Evolutionary conservation across 225 moss, liverwort and hornwort species (phyloP).

Genomic region (Straminergon stramineum): DNA sequence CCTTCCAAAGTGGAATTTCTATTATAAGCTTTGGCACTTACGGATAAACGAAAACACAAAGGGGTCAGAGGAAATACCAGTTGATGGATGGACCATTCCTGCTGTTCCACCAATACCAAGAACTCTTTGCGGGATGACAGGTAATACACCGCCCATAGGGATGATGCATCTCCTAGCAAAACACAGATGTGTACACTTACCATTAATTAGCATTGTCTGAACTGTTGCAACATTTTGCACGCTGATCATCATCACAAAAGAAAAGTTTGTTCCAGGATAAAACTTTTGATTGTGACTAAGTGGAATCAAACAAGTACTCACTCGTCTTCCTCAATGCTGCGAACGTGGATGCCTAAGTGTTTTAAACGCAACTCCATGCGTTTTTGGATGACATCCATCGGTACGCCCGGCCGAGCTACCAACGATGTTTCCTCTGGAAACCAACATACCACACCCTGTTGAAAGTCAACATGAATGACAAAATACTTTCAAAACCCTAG

Average conservation of each 20-base stretch:
- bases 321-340: slow-evolving; percentile 99
- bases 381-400: slow-evolving; percentile 84
- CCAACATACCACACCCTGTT: slow-evolving; percentile 22
- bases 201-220: neutral
- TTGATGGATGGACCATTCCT: slow-evolving; percentile 99
- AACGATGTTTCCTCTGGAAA: slow-evolving; percentile 92
- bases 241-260: neutral
- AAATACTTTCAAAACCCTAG: neutral
- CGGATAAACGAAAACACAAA: neutral
- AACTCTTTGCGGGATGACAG: slow-evolving; percentile 92
- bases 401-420: slow-evolving; percentile 91
- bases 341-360: slow-evolving; percentile 81
- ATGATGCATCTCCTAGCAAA: slow-evolving; percentile 74
- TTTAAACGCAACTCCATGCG: slow-evolving; percentile 92
- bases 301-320: slow-evolving; percentile 10
- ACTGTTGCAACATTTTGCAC: neutral
- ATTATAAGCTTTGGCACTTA: neutral
- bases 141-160: slow-evolving; percentile 97
- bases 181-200: neutral
- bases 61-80: slow-evolving; percentile 37
- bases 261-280: neutral
- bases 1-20: neutral
- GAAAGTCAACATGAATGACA: neutral
- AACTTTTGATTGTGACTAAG: neutral
- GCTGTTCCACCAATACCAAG: slow-evolving; percentile 98